A percentile compares a stretch with the other conserved stretches of the same genome.
Evolutionary conservation across 345 rosid species (phyloP).

Genomic region (Citrus inodora): DNA sequence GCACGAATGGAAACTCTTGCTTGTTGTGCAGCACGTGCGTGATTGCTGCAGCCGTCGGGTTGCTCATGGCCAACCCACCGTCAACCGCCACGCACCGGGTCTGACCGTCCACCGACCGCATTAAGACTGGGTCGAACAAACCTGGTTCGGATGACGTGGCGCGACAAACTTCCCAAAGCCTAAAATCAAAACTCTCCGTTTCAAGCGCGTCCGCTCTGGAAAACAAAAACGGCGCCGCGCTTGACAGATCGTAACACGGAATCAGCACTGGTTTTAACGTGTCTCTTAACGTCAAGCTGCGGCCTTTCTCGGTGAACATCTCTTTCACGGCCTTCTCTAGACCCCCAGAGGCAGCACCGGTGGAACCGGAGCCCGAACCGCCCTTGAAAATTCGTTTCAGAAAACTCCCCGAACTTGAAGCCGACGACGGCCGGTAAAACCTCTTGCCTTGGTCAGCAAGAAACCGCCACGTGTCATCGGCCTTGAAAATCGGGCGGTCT

Average conservation of each 20-base stretch:
- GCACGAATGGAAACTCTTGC: conserved; percentile 94
- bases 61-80: conserved; percentile 81
- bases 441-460: conserved; percentile 63
- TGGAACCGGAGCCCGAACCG: conserved; percentile 36
- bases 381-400: conserved; percentile 50
- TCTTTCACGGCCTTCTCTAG: conserved; percentile 72
- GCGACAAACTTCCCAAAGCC: conserved; percentile 85
- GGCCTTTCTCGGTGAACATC: conserved; percentile 45
- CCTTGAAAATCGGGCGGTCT: conserved; percentile 61
- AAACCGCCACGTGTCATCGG: conserved; percentile 93
- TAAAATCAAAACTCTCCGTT: conserved; percentile 80
- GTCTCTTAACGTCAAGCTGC: conserved; percentile 66
- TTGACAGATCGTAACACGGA: conserved; percentile 87
- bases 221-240: conserved; percentile 87
- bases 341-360: conserved; percentile 35
- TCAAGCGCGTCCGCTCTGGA: conserved; percentile 97
- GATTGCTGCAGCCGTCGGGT: conserved; percentile 91
- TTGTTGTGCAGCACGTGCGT: conserved; percentile 96
- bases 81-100: conserved; percentile 83
- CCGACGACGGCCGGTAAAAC: conserved; percentile 40
- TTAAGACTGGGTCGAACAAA: conserved; percentile 57
- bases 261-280: conserved; percentile 86
- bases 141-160: conserved; percentile 96
- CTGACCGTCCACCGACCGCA: conserved; percentile 71
- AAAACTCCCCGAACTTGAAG: conserved; percentile 28